Evolutionary conservation across 768 basidiomycete species (phyloP), one percentile per base, ranked within the genome.

Genomic region (Tulasnella calospora): DNA sequence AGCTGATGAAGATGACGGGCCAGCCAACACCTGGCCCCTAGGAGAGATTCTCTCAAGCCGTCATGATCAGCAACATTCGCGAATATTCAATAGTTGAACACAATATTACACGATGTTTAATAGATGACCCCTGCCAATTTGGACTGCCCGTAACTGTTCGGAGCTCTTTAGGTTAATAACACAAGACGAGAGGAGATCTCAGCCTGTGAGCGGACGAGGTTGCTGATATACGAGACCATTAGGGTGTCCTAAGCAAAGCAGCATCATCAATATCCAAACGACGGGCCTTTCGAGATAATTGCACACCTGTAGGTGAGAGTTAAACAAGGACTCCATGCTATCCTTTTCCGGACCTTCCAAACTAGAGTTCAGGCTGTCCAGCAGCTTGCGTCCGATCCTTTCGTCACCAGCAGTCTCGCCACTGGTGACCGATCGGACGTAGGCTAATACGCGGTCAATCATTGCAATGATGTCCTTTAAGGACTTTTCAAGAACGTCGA

Each of bases 211-310:
- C 95, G 90, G 79, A 98, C 92, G 81, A 99, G 89, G 84, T 95
- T 97, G 35, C 94, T 93, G 81, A 99, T 88, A 85, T 98, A 99
- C 76, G 94, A 93, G 78, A 99, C 90, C 92, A 97, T 97, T 80
- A 99, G 87, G 35, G 92, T 94, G 83, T 98, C 96, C 90, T 95
- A 85, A 55, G 80, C 33, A 23, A 6, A 13, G 73, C 47, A 67
- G 23, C 23, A 23, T 67, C 38, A 78, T 27, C 69, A 33, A 46
- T 27, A n/a, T 9, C 40, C 33, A 44, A 44, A 72, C 17, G 61
- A 3, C 67, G 19, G 30, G 76, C 30, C 5, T 67, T 57, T n/a
- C 27, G 38, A 30, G 9, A 79, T 74, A 85, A 71, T n/a, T 36
- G 46, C 79, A n/a, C 80, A 91, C 91, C 89, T 94, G 93, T 81